A percentile compares a stretch with the other conserved stretches of the same genome.
These are phyloP conservation scores for Aureobasidium vineae DNA, from an alignment of 2,329 filamentous ascomycete species.

Conservation along the genomic window DNA sequence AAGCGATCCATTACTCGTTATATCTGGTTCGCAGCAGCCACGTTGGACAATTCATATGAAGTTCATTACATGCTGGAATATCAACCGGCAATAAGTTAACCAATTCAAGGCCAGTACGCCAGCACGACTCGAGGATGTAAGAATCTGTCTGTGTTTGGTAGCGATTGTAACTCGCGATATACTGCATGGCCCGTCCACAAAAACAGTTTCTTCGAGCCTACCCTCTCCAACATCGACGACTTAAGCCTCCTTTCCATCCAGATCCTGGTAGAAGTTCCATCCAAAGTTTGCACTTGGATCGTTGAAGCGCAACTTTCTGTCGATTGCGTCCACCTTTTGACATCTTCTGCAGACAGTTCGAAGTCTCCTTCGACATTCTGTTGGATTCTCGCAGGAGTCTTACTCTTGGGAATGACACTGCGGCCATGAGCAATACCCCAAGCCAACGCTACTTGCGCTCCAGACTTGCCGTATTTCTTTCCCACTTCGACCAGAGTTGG, in stretches of 20 bases:
- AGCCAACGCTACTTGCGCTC: conserved; percentile 54
- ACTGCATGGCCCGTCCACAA: background rate
- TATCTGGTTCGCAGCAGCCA: conserved; percentile 20
- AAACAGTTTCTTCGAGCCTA: background rate
- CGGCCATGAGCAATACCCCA: conserved; percentile 55
- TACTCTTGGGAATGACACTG: conserved; percentile 55
- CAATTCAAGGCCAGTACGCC: background rate
- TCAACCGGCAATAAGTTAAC: background rate
- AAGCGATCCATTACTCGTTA: conserved; percentile 13
- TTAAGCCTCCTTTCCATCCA: conserved; percentile 54
- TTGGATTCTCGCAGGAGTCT: conserved; percentile 41
- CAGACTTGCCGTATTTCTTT: conserved; percentile 52
- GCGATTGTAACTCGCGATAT: conserved; percentile 3
- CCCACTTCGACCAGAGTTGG: conserved; percentile 51
- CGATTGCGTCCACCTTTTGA: conserved; percentile 56
- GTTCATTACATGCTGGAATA: background rate
- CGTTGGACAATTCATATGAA: conserved; percentile 11
- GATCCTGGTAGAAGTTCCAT: conserved; percentile 57
- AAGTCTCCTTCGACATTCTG: conserved; percentile 52
- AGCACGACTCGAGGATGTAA: background rate
- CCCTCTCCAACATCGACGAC: background rate
- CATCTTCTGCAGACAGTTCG: conserved; percentile 56
- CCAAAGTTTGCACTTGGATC: conserved; percentile 58
- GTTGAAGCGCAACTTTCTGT: conserved; percentile 63
- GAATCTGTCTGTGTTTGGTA: background rate